Evolutionary conservation across 148 eudicot species (phyloP), one percentile per base, ranked within the genome.

Genomic region (Polygonum aviculare): DNA sequence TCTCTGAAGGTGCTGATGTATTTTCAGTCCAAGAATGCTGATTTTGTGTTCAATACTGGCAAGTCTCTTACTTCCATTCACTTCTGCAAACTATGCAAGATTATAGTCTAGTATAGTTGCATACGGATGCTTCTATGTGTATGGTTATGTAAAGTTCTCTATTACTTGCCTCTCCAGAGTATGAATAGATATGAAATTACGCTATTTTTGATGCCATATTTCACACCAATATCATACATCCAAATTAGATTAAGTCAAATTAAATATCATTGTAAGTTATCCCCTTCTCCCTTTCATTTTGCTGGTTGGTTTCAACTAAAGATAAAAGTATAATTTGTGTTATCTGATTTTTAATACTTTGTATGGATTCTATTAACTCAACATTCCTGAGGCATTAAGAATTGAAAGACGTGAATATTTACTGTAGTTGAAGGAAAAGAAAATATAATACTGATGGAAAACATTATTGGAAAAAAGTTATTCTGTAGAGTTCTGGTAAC

Each of bases 1-100:
- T 82, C 88, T 50, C 77, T 91, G 77, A 88, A 88, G 81, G 73
- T 78, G 36, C 79, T 95, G 82, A 83, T 87, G 77, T 74, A 40
- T 80, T 87, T 89, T 79, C 99, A 95, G 78, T 72, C 92, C 49
- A 90, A 74, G 76, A 95, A 89, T 82, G 85, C 99, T 9, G 96
- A 95, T 74, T 84, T n/a, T 79, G 80, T 95, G 40, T 95, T 95
- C 75, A 92, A 86, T 83, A 92, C 96, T 83, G 99, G 98, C 92
- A 72, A n/a, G 85, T 69, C 77, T 26, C 21, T 72, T 74, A 33
- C 70, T 63, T 63, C 40, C 70, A 14, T 63, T 63, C n/a, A 35
- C 70, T 63, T 57, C 12, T 57, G 63, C 63, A 11, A 35, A 31
- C 2, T 63, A 11, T 63, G 70, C 39, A 63, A 63, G 35, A 12